Evolutionary conservation across 2,329 filamentous ascomycete genomes (phyloP).

Genomic region (Hysterium pulicare): DNA sequence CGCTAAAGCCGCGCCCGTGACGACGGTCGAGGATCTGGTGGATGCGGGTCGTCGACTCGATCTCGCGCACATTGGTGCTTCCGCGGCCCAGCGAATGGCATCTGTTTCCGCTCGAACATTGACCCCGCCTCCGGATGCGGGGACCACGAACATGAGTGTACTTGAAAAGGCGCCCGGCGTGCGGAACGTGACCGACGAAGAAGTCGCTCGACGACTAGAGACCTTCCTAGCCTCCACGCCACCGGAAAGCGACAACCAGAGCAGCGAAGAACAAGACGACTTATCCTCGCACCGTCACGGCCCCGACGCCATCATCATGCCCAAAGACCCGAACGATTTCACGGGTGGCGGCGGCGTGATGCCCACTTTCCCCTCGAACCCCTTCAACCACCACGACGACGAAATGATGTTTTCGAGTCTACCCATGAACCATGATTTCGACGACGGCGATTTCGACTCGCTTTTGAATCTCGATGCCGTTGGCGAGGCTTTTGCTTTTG

Average conservation of each 20-base stretch:
- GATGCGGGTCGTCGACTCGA: slow-evolving; percentile 44
- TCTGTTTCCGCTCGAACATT: slow-evolving; percentile 22
- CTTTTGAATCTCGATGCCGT: slow-evolving; percentile 40
- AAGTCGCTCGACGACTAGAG: slow-evolving; percentile 46
- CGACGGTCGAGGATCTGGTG: slow-evolving; percentile 45
- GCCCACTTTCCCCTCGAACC: slow-evolving; percentile 4
- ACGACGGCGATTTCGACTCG: slow-evolving; percentile 39
- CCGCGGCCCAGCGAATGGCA: slow-evolving; percentile 15
- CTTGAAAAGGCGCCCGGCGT: slow-evolving; percentile 27
- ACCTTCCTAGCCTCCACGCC: slow-evolving; percentile 51
- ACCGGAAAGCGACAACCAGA: slow-evolving; percentile 40
- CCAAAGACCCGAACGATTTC: slow-evolving; percentile 15
- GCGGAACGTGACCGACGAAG: slow-evolving; percentile 42
- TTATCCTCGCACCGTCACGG: slow-evolving; percentile 13
- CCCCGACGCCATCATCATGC: slow-evolving; percentile 1
- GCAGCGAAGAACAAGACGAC: slow-evolving; percentile 16
- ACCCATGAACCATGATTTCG: slow-evolving; percentile 37
- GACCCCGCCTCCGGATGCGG: slow-evolving; percentile 41
- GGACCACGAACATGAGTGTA: slow-evolving; percentile 30
- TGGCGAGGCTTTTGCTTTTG: slow-evolving; percentile 35
- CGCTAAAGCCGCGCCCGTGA: slow-evolving; percentile 29
- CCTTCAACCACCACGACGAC: slow-evolving; percentile 25
- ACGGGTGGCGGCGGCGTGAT: background rate
- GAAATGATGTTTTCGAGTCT: slow-evolving; percentile 33
- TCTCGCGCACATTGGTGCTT: slow-evolving; percentile 9